Evolutionary conservation across 1,284 basidiomycete genomes (phyloP).

Genomic region (Fomitopsis betulina): DNA sequence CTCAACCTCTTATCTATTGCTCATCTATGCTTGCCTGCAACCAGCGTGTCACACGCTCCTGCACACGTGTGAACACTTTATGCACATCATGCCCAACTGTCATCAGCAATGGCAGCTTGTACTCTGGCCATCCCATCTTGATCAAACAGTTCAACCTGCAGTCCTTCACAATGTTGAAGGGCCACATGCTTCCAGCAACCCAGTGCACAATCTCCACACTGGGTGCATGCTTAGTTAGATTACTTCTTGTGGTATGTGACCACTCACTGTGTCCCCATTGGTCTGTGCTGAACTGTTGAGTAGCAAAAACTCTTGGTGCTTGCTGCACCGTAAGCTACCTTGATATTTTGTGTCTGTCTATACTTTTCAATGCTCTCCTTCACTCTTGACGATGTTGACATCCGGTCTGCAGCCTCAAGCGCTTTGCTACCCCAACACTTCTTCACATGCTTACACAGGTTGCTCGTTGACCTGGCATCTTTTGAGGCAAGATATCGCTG

Average conservation of each 20-base stretch:
- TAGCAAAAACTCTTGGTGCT: neutral
- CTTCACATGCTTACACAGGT: slow-evolving; percentile 6
- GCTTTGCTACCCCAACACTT: neutral
- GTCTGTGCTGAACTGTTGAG: neutral
- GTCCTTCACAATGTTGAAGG: slow-evolving; percentile 15
- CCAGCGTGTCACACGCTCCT: neutral
- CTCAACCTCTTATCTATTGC: slow-evolving; percentile 4
- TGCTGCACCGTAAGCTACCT: slow-evolving; percentile 2
- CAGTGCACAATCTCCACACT: neutral
- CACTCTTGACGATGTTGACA: neutral
- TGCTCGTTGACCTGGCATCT: slow-evolving; percentile 6
- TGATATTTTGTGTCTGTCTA: slow-evolving; percentile 3
- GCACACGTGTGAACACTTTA: slow-evolving; percentile 10
- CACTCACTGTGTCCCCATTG: neutral
- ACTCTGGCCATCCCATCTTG: slow-evolving; percentile 5
- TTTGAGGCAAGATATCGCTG: neutral
- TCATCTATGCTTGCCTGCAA: slow-evolving; percentile 10
- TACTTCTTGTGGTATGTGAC: neutral
- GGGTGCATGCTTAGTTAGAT: no score
- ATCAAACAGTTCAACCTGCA: slow-evolving; percentile 4
- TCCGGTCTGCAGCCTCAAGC: neutral
- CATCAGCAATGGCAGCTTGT: slow-evolving; percentile 7
- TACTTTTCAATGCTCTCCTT: slow-evolving; percentile 4
- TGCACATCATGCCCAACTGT: slow-evolving; percentile 13
- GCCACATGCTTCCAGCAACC: slow-evolving; percentile 8